A percentile compares a stretch with the other conserved stretches of the same genome.
phyloP scores from a whole-genome alignment of 805 yeast genomes.

The Ogataea siamensis region DNA sequence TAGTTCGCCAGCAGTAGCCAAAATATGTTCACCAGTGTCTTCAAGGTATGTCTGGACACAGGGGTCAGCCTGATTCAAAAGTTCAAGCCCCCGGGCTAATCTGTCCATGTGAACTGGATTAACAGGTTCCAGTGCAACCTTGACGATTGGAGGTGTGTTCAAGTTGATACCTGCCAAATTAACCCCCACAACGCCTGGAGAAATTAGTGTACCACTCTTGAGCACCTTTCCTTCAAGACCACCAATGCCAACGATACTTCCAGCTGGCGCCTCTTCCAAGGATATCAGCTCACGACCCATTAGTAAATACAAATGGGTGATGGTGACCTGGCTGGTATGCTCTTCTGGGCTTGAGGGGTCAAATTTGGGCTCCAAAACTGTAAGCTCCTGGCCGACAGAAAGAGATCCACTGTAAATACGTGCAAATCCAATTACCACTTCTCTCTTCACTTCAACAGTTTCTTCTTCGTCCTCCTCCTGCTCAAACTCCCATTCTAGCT shows the following conservation, averaged over 20 bases:
- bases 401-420: constrained; percentile 86
- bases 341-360: constrained; percentile 62
- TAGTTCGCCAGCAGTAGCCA: constrained; percentile 95
- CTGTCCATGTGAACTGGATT: constrained; percentile 77
- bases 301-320: constrained; percentile 70
- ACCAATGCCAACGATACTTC: constrained; percentile 90
- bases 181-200: constrained; percentile 58
- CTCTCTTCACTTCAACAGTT: constrained; percentile 44
- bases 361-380: constrained; percentile 84
- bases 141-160: constrained; percentile 85
- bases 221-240: constrained; percentile 81
- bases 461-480: constrained; percentile 47
- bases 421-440: constrained; percentile 81
- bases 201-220: constrained; percentile 81
- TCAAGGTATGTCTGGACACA: constrained; percentile 85
- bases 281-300: constrained; percentile 92
- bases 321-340: constrained; percentile 52
- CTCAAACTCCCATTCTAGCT: constrained; percentile 43
- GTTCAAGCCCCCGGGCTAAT: constrained; percentile 72
- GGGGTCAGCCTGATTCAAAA: constrained; percentile 88
- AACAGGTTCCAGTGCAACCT: constrained; percentile 93
- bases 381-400: constrained; percentile 67
- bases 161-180: constrained; percentile 73
- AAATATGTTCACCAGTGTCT: constrained; percentile 88
- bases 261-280: constrained; percentile 82